A percentile compares a stretch with the other conserved stretches of the same genome.
These are phyloP conservation scores for Leishmania arabica DNA, from an alignment of 208 protist species.

Conservation along the genomic window DNA sequence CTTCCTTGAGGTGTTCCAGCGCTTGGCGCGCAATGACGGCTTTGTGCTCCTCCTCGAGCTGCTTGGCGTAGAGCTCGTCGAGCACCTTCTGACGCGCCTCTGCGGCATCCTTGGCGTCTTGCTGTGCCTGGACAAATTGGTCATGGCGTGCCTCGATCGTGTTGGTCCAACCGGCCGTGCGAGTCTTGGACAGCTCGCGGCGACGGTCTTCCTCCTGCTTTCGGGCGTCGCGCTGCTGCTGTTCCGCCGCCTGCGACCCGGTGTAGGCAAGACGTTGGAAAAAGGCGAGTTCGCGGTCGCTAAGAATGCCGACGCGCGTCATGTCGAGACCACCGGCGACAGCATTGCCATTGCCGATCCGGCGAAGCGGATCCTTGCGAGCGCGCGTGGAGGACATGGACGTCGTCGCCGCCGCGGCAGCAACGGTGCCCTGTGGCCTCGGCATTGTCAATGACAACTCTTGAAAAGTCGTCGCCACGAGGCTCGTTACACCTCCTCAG, in stretches of 20 bases:
- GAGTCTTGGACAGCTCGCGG: slow-evolving; percentile 45
- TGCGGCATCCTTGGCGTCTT: slow-evolving; percentile 52
- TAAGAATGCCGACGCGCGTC: slow-evolving; percentile 62
- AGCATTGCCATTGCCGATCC: slow-evolving; percentile 79
- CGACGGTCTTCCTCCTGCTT: slow-evolving; percentile 42
- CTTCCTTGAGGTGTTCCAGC: slow-evolving; percentile 62
- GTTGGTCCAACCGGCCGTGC: slow-evolving; percentile 64
- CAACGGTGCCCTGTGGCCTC: background rate
- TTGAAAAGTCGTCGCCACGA: background rate
- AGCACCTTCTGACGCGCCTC: slow-evolving; percentile 57
- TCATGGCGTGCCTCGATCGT: slow-evolving; percentile 70
- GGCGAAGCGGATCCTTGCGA: slow-evolving; percentile 61
- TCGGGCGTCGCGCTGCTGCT: slow-evolving; percentile 32
- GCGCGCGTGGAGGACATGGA: slow-evolving; percentile 44
- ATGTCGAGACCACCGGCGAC: slow-evolving; percentile 70
- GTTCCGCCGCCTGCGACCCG: slow-evolving; percentile 26
- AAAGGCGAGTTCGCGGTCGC: slow-evolving; percentile 70
- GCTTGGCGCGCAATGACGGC: slow-evolving; percentile 47
- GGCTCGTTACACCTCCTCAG: background rate
- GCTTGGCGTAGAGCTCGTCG: slow-evolving; percentile 57
- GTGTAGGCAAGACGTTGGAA: slow-evolving; percentile 55
- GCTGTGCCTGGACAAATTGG: slow-evolving; percentile 47
- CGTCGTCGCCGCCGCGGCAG: background rate
- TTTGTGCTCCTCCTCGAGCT: slow-evolving; percentile 64
- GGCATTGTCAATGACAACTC: background rate